phyloP scores from a whole-genome alignment of 2,329 filamentous ascomycete genomes.

The Scortechinia acanthostroma region DNA sequence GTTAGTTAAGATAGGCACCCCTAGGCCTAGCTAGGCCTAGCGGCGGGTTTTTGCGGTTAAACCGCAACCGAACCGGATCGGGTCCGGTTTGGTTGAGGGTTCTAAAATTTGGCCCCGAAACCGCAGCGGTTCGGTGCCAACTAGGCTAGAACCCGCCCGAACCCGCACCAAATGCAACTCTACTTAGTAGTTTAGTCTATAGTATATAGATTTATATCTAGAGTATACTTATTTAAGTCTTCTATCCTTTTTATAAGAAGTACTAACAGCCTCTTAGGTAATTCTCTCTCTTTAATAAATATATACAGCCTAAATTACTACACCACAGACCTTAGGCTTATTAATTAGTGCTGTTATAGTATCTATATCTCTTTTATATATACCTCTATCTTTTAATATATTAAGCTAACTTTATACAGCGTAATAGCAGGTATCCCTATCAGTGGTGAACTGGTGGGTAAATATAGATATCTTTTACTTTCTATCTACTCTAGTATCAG shows the following conservation, averaged over 20 bases:
- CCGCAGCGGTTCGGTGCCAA: no score
- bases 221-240: slow-evolving; percentile 14
- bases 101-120: no score
- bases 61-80: no score
- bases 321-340: slow-evolving; percentile 24
- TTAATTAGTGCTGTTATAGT: slow-evolving; percentile 31
- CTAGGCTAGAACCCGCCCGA: no score
- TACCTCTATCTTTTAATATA: slow-evolving; percentile 1
- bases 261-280: slow-evolving; percentile 16
- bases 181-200: slow-evolving; percentile 31
- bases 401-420: slow-evolving; percentile 9
- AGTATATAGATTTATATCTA: slow-evolving; percentile 35
- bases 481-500: slow-evolving; percentile 25
- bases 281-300: slow-evolving; percentile 35
- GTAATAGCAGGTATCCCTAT: slow-evolving; percentile 30
- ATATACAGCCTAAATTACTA: slow-evolving; percentile 31
- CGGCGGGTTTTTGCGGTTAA: no score
- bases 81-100: no score
- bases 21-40: no score
- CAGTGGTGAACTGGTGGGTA: slow-evolving; percentile 23
- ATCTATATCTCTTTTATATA: slow-evolving; percentile 30
- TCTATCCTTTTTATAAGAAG: no score
- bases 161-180: no score
- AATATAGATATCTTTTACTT: slow-evolving; percentile 28
- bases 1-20: no score